Evolutionary conservation across 139 green algal genomes (phyloP), one percentile per base, ranked within the genome.

Genomic region (Mesostigma viride): DNA sequence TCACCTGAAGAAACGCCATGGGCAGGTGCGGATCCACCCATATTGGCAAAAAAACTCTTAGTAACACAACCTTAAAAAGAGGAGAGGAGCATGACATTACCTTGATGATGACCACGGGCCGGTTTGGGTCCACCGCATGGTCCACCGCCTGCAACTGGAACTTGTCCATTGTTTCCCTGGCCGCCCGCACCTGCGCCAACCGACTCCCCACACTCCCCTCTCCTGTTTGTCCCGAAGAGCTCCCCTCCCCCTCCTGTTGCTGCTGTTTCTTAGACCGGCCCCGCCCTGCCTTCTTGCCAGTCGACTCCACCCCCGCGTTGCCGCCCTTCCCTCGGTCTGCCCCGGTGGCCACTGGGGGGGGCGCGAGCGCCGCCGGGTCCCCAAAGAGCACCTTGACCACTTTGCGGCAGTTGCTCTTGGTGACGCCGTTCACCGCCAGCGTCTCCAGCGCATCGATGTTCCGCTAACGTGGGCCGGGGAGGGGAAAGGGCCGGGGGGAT

Each of bases 401-500:
- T 3, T 36, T 22, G 8, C 31, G 31, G 24, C 24, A 22, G 24
- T 31, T 17, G 58, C 20, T 32, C 31, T 65, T 65, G 31, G 14
- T 24, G 20, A 65, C 31, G 1, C 24, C 58, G 31, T 26, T 2
- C 58, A 22, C 3, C 11, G 17, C 26, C 30, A 65, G 58, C 31
- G 31, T 26, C 58, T 65, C 58, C 58, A 65, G 58, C 31, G 58
- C 58, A 31, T 47, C 31, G 22, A 31, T 6, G 32, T 65, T 65
- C 30, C 58, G 22, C 58, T 65, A 32, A 14, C 56, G 56, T 3
- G 56, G 56, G 26, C 56, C 8, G 56, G 22, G 56, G 26, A 28
- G 30, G 26, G 26, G 56, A 17, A 5, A 14, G 30, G 56, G 56
- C n/a, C 3, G 27, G 56, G 1, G 14, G 56, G 34, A 32, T 5